Conservation (phyloP, 2,329 filamentous ascomycete species). For the Ophioceras dolichostomum region DNA sequence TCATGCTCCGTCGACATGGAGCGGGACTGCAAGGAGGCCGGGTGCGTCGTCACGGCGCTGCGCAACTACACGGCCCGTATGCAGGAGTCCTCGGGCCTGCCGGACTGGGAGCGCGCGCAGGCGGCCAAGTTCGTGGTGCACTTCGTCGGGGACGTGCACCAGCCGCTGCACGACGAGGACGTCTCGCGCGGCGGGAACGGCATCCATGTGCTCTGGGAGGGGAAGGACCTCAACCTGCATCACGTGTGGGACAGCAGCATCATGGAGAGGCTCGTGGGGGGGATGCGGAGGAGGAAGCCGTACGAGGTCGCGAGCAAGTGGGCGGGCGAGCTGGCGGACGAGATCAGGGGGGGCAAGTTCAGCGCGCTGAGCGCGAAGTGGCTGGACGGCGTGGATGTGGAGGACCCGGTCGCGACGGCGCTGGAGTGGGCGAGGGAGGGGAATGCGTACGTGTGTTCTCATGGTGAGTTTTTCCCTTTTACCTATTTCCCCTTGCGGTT, state of each 20-base stretch:
- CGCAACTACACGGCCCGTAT: slow-evolving; percentile 48
- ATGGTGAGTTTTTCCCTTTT: slow-evolving; percentile 42
- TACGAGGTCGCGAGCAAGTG: slow-evolving; percentile 39
- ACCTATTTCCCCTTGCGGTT: too few relatives aligned
- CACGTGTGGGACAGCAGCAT: slow-evolving; percentile 64
- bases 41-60: slow-evolving; percentile 50
- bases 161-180: slow-evolving; percentile 55
- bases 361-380: slow-evolving; percentile 34
- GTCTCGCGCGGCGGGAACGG: slow-evolving; percentile 55
- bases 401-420: slow-evolving; percentile 40
- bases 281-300: slow-evolving; percentile 31
- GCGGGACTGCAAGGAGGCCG: slow-evolving; percentile 48
- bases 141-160: slow-evolving; percentile 59
- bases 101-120: slow-evolving; percentile 34
- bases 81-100: slow-evolving; percentile 25
- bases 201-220: slow-evolving; percentile 51
- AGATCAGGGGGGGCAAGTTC: slow-evolving; percentile 46
- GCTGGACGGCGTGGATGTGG: slow-evolving; percentile 43
- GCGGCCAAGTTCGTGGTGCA: slow-evolving; percentile 56
- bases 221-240: slow-evolving; percentile 50
- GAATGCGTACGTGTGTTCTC: slow-evolving; percentile 49
- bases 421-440: slow-evolving; percentile 52
- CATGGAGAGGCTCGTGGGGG: slow-evolving; percentile 50
- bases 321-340: slow-evolving; percentile 36
- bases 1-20: slow-evolving; percentile 44